Evolutionary conservation across 805 yeast species (phyloP).

Genomic region (Pichia nanzhaoensis): DNA sequence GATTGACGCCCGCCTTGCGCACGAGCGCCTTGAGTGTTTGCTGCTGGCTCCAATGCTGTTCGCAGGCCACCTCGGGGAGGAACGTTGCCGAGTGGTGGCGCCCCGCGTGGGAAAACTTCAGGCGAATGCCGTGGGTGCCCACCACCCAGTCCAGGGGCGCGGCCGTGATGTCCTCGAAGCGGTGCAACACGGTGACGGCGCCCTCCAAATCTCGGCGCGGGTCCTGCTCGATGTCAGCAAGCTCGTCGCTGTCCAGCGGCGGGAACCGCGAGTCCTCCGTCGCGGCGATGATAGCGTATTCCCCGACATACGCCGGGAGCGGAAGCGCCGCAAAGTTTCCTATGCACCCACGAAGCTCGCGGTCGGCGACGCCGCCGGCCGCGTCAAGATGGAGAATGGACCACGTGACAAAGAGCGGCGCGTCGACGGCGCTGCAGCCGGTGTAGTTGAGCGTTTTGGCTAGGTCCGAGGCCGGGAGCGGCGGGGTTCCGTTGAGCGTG

Average conservation of each 20-base stretch:
- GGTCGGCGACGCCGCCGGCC: slow-evolving; percentile 9
- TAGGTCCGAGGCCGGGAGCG: not conserved
- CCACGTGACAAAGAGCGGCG: slow-evolving; percentile 89
- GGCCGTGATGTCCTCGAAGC: slow-evolving; percentile 42
- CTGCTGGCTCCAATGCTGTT: slow-evolving; percentile 72
- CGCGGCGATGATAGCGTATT: slow-evolving; percentile 64
- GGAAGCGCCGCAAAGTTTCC: slow-evolving; percentile 69
- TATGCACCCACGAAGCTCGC: slow-evolving; percentile 77
- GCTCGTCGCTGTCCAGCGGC: slow-evolving; percentile 53
- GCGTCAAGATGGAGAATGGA: slow-evolving; percentile 32
- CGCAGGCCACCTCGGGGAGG: slow-evolving; percentile 83
- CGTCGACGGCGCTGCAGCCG: slow-evolving; percentile 13
- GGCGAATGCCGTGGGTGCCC: slow-evolving; percentile 70
- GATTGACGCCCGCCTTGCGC: slow-evolving; percentile 57
- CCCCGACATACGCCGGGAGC: slow-evolving; percentile 50
- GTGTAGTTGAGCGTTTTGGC: slow-evolving; percentile 4
- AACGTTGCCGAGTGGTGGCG: slow-evolving; percentile 59
- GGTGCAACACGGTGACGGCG: slow-evolving; percentile 57
- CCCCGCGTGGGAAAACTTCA: slow-evolving; percentile 1
- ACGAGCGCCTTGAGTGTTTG: slow-evolving; percentile 69
- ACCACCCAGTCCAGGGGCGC: slow-evolving; percentile 68
- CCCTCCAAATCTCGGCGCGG: slow-evolving; percentile 32
- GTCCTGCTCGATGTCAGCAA: slow-evolving; percentile 28
- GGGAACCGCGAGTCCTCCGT: slow-evolving; percentile 71
- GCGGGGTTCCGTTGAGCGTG: not conserved